A percentile compares a stretch with the other conserved stretches of the same genome.
These are phyloP conservation scores for Phragmites australis DNA, from an alignment of 176 grass and related monocot species.

Conservation along the genomic window DNA sequence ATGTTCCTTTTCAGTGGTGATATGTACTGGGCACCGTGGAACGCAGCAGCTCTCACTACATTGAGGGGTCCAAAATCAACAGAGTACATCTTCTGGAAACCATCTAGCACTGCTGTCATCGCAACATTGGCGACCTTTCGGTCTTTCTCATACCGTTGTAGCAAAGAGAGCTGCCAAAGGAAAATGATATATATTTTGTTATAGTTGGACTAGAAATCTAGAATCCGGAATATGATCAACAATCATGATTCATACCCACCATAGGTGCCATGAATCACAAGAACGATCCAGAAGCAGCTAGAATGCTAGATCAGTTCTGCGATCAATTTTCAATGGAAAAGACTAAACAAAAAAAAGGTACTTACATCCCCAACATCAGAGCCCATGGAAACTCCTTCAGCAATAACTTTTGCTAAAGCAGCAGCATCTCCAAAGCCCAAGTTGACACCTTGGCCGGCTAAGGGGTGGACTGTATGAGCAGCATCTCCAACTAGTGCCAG, in stretches of 20 bases:
- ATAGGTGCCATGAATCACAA: background rate
- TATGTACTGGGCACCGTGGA: constrained; percentile 86
- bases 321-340: background rate
- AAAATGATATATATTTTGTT: background rate
- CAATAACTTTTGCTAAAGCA: constrained; percentile 68
- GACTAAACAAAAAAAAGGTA: background rate
- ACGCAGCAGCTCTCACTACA: constrained; percentile 68
- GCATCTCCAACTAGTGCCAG: constrained; percentile 85
- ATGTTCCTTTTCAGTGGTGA: constrained; percentile 75
- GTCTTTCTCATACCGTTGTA: constrained; percentile 74
- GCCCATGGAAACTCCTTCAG: constrained; percentile 68
- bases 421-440: constrained; percentile 88
- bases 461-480: constrained; percentile 88
- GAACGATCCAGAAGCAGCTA: background rate
- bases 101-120: constrained; percentile 81
- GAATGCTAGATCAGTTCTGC: background rate
- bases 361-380: constrained; percentile 74
- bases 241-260: background rate
- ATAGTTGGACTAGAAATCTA: background rate
- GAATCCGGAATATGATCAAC: background rate
- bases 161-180: constrained; percentile 55
- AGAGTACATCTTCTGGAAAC: constrained; percentile 87
- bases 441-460: constrained; percentile 93
- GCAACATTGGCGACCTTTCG: constrained; percentile 70
- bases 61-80: constrained; percentile 89